Conservation (phyloP, 257 asterid species). For the Nicotiana sylvestris region DNA sequence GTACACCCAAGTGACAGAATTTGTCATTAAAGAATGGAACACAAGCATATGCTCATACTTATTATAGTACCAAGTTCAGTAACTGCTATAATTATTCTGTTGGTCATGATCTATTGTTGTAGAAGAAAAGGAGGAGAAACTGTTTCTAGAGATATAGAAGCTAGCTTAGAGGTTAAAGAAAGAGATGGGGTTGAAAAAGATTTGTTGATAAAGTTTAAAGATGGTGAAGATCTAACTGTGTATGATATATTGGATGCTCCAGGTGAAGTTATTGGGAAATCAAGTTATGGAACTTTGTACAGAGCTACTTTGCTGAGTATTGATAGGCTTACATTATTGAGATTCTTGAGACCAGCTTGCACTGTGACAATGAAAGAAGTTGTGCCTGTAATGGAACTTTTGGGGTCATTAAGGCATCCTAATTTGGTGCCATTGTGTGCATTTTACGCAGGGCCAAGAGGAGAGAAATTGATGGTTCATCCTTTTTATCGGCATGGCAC, state of each 20-base stretch:
- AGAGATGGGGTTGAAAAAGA: conserved; percentile 36
- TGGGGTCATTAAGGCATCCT: conserved; percentile 73
- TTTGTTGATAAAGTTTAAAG: conserved; percentile 63
- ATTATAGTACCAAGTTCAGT: conserved; percentile 38
- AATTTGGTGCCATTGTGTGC: conserved; percentile 80
- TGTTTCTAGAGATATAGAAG: conserved; percentile 44
- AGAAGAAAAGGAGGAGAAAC: conserved; percentile 27
- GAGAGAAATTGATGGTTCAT: conserved; percentile 85
- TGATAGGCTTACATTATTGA: conserved; percentile 53
- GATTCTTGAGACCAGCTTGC: conserved; percentile 91
- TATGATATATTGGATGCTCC: conserved; percentile 80
- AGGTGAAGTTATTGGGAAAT: conserved; percentile 86
- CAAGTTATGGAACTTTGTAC: conserved; percentile 75
- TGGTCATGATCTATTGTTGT: conserved; percentile 31
- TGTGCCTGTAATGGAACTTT: conserved; percentile 49
- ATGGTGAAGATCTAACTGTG: conserved; percentile 59
- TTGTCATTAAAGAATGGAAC: conserved; percentile 45
- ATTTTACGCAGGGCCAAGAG: conserved; percentile 79
- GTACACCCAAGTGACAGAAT: neutral
- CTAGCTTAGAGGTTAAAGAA: conserved; percentile 36
- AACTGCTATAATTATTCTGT: conserved; percentile 25
- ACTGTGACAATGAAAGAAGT: conserved; percentile 67
- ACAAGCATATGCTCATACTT: conserved; percentile 40
- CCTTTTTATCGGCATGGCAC: conserved; percentile 65
- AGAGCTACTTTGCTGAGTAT: conserved; percentile 56